phyloP scores from a whole-genome alignment of 306 rosid species.

The Morella rubra region DNA sequence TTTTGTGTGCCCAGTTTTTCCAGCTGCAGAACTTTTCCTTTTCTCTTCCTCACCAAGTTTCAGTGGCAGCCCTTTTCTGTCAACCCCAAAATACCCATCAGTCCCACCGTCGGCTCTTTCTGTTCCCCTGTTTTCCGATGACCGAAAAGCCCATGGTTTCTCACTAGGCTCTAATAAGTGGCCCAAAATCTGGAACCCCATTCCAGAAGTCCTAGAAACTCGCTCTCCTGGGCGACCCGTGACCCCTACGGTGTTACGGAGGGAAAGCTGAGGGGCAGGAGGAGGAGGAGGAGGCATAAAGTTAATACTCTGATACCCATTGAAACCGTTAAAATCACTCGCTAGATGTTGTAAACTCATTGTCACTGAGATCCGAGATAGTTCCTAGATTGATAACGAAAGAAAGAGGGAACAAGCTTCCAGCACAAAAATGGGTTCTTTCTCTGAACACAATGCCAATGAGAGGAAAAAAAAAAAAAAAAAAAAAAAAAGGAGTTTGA shows the following conservation, averaged over 20 bases:
- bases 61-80: conserved; percentile 27
- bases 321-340: conserved; percentile 26
- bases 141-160: conserved; percentile 10
- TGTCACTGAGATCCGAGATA: conserved; percentile 1
- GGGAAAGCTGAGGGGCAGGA: conserved; percentile 12
- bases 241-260: conserved; percentile 10
- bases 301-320: conserved; percentile 28
- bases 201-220: conserved; percentile 25
- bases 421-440: conserved; percentile 9
- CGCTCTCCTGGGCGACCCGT: conserved; percentile 5
- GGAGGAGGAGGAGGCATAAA: conserved; percentile 31
- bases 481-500: not conserved
- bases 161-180: conserved; percentile 10
- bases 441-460: conserved; percentile 17
- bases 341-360: conserved; percentile 44
- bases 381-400: not conserved
- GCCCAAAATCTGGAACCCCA: conserved; percentile 43
- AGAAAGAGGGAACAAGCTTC: conserved; percentile 10
- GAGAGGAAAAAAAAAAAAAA: conserved; percentile 18
- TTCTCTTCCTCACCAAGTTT: conserved; percentile 42
- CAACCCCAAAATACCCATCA: conserved; percentile 18
- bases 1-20: conserved; percentile 40
- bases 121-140: conserved; percentile 16
- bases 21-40: conserved; percentile 20
- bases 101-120: conserved; percentile 17